Evolutionary conservation across 176 grass and related monocot genomes (phyloP).

Genomic region (Elymus sibiricus): DNA sequence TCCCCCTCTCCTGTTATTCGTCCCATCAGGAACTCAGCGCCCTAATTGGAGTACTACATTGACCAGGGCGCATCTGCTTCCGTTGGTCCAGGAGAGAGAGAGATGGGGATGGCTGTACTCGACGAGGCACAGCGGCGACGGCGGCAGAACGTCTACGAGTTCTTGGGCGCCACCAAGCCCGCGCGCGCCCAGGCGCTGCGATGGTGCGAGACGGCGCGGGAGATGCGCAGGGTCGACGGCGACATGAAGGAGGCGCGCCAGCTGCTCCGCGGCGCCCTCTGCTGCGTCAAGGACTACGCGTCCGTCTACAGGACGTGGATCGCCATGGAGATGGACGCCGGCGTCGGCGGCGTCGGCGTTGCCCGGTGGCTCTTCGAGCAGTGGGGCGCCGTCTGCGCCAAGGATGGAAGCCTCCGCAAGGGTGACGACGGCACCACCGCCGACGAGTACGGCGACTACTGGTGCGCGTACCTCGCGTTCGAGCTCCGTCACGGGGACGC

Average conservation of each 20-base stretch:
- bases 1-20: background rate
- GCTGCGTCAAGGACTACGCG: background rate
- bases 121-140: background rate
- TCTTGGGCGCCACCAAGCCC: background rate
- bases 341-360: background rate
- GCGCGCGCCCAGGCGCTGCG: background rate
- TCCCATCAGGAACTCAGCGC: background rate
- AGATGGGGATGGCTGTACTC: background rate
- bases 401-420: background rate
- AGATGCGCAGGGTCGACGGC: background rate
- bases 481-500: background rate
- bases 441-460: background rate
- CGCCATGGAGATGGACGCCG: background rate
- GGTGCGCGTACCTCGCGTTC: conserved; percentile 7
- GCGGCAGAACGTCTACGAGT: background rate
- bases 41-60: too few relatives aligned
- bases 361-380: background rate
- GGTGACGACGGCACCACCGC: background rate
- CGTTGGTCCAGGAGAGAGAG: background rate
- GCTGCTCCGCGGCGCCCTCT: background rate
- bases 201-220: background rate
- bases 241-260: background rate
- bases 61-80: background rate
- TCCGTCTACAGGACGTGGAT: conserved; percentile 5
- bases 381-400: background rate